Evolutionary conservation across 148 eudicot species (phyloP), one percentile per base, ranked within the genome.

Genomic region (Nyssa sinensis): DNA sequence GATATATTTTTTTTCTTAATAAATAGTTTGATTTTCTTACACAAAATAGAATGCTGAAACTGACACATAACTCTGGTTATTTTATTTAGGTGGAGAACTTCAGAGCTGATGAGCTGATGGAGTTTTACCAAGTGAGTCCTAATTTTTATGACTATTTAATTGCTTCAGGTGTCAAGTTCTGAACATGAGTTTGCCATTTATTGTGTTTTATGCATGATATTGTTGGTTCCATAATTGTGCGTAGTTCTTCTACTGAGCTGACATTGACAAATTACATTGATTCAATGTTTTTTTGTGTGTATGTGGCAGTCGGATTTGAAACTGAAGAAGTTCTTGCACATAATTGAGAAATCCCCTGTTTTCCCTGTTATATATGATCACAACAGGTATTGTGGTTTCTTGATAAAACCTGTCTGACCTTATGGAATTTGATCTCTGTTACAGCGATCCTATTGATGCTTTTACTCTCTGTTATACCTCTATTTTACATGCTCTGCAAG

Each of bases 301-400:
- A 25, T 72, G 49, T 84, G 47, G 79, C 98, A 95, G 98, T 86
- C 94, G 35, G 98, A 95, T 83, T 67, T 90, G 86, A 95, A 95
- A 82, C 70, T 95, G 91, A 95, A 95, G 93, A 95, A 92, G 77
- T 92, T 85, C 88, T 83, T 95, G 88, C 93, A 89, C 77, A 95
- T 95, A 60, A 92, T 92, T 80, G 97, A 88, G 83, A 70, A 81
- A 34, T 92, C 98, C 34, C 93, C 93, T 8, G 97, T 95, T 41
- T 90, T 85, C 75, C 98, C 98, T 14, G 94, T 95, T 51, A 83
- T 95, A 77, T 90, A 90, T 82, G 97, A 95, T 72, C 63, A 62
- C 58, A 84, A 90, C 67, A 92, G 98, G 98, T 95, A 89, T 71
- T 41, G 55, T 81, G 25, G 51, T 57, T 76, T 47, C 17, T 55